These are phyloP conservation scores for Cyathus striatus DNA, from an alignment of 768 basidiomycete genomes.

Conservation along the genomic window DNA sequence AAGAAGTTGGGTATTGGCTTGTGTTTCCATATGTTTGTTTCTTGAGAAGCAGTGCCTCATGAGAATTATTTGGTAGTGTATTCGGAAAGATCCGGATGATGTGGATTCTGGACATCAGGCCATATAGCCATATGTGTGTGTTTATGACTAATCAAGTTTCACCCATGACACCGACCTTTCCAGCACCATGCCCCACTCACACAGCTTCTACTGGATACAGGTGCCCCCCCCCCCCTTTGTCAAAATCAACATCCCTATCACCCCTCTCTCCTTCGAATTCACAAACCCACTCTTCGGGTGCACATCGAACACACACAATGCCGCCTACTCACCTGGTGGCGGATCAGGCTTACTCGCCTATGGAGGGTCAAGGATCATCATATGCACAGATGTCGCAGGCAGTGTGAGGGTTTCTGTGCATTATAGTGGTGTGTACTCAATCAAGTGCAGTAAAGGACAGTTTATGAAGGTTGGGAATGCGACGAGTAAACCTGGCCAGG, in stretches of 20 bases:
- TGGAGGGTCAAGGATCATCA: constrained; percentile 55
- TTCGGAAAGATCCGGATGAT: too few species aligned
- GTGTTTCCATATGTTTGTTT: too few species aligned
- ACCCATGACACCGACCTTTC: too few species aligned
- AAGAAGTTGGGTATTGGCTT: too few species aligned
- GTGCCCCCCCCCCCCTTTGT: too few species aligned
- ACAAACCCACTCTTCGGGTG: constrained; percentile 53
- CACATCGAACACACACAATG: constrained; percentile 58
- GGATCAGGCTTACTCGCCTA: constrained; percentile 61
- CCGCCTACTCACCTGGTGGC: constrained; percentile 50
- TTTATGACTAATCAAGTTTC: too few species aligned
- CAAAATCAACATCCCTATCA: constrained; percentile 63
- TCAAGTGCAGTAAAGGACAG: constrained; percentile 45
- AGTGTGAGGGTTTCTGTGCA: constrained; percentile 64
- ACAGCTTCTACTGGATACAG: too few species aligned
- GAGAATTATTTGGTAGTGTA: too few species aligned
- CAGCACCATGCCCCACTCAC: too few species aligned
- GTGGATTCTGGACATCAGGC: too few species aligned
- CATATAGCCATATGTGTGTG: too few species aligned
- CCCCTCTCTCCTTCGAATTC: constrained; percentile 55
- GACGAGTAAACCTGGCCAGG: constrained; percentile 50
- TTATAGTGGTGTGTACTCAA: constrained; percentile 57
- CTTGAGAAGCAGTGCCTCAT: too few species aligned
- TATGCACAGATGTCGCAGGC: constrained; percentile 70
- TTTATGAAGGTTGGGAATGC: constrained; percentile 41